phyloP scores from a whole-genome alignment of 768 basidiomycete genomes.

The Lactarius hatsudake region DNA sequence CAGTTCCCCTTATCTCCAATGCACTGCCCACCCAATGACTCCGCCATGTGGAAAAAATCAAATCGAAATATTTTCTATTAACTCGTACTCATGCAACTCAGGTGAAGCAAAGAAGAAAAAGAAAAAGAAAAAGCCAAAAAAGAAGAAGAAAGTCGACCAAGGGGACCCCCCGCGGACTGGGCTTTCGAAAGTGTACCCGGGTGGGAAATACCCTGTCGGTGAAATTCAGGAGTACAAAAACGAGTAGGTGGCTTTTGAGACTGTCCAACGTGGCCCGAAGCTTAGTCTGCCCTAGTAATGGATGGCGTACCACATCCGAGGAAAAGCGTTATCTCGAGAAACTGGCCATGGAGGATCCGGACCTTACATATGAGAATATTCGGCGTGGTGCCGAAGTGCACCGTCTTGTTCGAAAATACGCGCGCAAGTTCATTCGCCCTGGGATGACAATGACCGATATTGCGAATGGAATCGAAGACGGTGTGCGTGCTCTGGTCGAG shows the following conservation, averaged over 20 bases:
- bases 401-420: conserved; percentile 82
- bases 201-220: conserved; percentile 87
- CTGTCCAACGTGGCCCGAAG: background rate
- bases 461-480: conserved; percentile 89
- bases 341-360: conserved; percentile 73
- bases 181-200: conserved; percentile 82
- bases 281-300: conserved; percentile 54
- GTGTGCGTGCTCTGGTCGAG: conserved; percentile 87
- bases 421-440: conserved; percentile 79
- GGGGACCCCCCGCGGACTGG: conserved; percentile 91
- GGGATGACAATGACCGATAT: conserved; percentile 96
- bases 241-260: conserved; percentile 59
- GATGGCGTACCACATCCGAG: conserved; percentile 85
- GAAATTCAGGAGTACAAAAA: conserved; percentile 89
- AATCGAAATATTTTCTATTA: background rate
- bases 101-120: conserved; percentile 78
- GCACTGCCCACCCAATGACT: background rate
- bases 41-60: background rate
- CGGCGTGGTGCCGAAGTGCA: conserved; percentile 95
- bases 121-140: conserved; percentile 92
- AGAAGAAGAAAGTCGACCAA: conserved; percentile 75
- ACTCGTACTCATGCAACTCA: background rate
- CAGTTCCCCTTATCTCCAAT: conserved; percentile 28
- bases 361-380: conserved; percentile 84
- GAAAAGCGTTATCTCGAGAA: conserved; percentile 86